phyloP scores from a whole-genome alignment of 2,329 filamentous ascomycete species.

The Fusarium sterilihyphosum region DNA sequence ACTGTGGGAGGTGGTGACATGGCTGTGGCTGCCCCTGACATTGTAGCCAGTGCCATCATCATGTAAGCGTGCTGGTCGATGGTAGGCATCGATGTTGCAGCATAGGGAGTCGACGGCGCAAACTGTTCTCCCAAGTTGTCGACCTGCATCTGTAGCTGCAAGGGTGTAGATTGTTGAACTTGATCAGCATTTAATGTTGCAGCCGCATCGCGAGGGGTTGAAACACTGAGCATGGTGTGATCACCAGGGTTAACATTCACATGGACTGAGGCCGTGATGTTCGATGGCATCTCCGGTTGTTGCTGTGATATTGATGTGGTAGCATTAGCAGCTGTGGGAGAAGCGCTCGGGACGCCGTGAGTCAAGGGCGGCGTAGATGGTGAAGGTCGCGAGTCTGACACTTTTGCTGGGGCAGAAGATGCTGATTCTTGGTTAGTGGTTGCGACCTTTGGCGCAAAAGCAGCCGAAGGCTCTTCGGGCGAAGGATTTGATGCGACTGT shows the following conservation, averaged over 20 bases:
- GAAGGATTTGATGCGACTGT: constrained; percentile 4
- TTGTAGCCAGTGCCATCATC: constrained; percentile 58
- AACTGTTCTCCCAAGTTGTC: constrained; percentile 41
- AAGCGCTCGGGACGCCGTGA: constrained; percentile 10
- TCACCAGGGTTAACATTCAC: constrained; percentile 28
- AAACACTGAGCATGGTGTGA: constrained; percentile 37
- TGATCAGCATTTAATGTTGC: constrained; percentile 14
- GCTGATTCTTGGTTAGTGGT: constrained; percentile 5
- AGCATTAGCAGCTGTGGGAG: constrained; percentile 13
- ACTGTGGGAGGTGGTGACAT: constrained; percentile 57
- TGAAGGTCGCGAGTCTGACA: constrained; percentile 11
- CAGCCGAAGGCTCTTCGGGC: constrained; percentile 3
- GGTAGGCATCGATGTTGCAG: constrained; percentile 45
- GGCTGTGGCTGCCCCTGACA: constrained; percentile 49
- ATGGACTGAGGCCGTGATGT: constrained; percentile 14
- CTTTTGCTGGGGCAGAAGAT: constrained; percentile 9
- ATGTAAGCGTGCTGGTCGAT: constrained; percentile 54
- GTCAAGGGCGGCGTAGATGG: constrained; percentile 36
- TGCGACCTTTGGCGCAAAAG: constrained; percentile 7
- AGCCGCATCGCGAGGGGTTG: constrained; percentile 11
- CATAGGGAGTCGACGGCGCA: constrained; percentile 48
- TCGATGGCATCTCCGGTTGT: constrained; percentile 31
- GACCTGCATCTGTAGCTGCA: constrained; percentile 27
- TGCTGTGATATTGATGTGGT: constrained; percentile 27
- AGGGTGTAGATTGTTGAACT: constrained; percentile 35